Evolutionary conservation across 768 basidiomycete species (phyloP).

Genomic region (Gyrodon lividus): DNA sequence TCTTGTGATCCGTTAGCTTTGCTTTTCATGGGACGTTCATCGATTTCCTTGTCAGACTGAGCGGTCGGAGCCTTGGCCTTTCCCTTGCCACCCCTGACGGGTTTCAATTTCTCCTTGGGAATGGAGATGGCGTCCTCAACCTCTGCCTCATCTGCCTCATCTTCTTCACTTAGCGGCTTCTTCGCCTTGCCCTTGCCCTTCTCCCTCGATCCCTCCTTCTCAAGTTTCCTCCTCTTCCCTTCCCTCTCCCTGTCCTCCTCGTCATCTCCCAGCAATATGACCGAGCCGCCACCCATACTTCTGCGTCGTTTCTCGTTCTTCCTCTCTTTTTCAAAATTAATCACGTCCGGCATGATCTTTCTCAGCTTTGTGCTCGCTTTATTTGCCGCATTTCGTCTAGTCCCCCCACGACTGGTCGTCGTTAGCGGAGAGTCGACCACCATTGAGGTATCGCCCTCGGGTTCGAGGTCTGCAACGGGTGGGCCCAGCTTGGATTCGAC

Average conservation of each 20-base stretch:
- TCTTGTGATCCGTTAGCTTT: slow-evolving; percentile 4
- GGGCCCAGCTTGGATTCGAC: not conserved
- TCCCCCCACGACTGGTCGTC: slow-evolving; percentile 14
- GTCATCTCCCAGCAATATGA: slow-evolving; percentile 1
- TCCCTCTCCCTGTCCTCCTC: slow-evolving; percentile 12
- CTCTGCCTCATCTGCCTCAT: slow-evolving; percentile 25
- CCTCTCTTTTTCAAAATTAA: slow-evolving; percentile 68
- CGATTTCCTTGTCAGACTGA: slow-evolving; percentile 7
- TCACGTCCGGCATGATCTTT: slow-evolving; percentile 74
- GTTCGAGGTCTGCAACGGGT: not conserved
- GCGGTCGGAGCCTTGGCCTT: not conserved
- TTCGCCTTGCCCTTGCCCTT: slow-evolving; percentile 12
- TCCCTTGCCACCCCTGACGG: slow-evolving; percentile 3
- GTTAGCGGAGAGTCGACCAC: slow-evolving; percentile 6
- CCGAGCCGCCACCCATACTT: slow-evolving; percentile 32
- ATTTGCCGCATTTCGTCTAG: slow-evolving; percentile 53
- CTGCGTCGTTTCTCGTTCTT: slow-evolving; percentile 37
- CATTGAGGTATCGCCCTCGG: slow-evolving; percentile 8
- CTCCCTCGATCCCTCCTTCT: slow-evolving; percentile 12
- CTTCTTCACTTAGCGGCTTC: slow-evolving; percentile 17
- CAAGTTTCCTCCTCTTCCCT: slow-evolving; percentile 20
- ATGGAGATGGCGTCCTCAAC: slow-evolving; percentile 16
- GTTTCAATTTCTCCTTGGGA: slow-evolving; percentile 14
- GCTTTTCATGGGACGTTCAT: slow-evolving; percentile 1
- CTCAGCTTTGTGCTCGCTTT: slow-evolving; percentile 46